phyloP scores from a whole-genome alignment of 768 basidiomycete genomes.

The Russula sp. region DNA sequence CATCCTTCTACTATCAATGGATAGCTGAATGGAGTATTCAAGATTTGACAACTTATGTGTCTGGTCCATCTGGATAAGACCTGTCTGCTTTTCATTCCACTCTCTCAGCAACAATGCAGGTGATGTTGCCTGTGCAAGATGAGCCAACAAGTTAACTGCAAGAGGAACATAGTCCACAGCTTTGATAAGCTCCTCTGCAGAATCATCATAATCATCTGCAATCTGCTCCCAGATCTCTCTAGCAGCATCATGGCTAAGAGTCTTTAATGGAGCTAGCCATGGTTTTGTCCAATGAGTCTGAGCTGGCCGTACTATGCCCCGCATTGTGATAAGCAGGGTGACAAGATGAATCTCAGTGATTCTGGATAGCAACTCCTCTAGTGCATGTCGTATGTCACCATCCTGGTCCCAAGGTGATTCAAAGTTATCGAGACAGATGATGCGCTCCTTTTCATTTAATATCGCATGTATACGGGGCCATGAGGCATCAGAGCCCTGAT shows the following conservation, averaged over 20 bases:
- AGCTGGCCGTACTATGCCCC: slow-evolving; percentile 5
- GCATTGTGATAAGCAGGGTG: slow-evolving; percentile 11
- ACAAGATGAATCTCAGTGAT: neutral
- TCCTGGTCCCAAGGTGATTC: slow-evolving; percentile 36
- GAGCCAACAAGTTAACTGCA: slow-evolving; percentile 1
- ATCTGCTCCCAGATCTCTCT: too few relatives aligned
- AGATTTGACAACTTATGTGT: too few relatives aligned
- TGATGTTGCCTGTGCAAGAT: neutral
- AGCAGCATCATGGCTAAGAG: slow-evolving; percentile 1
- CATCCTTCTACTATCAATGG: neutral
- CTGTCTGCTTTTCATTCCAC: neutral
- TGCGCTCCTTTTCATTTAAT: neutral
- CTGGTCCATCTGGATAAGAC: neutral
- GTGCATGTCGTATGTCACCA: neutral
- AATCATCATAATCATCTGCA: too few relatives aligned
- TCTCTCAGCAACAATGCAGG: neutral
- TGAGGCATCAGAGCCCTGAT: neutral
- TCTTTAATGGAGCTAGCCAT: neutral
- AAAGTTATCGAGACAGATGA: slow-evolving; percentile 39
- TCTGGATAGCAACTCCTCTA: neutral
- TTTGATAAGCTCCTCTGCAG: too few relatives aligned
- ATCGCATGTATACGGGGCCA: neutral
- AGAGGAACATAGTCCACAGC: too few relatives aligned
- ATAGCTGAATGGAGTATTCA: too few relatives aligned
- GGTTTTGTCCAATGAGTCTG: slow-evolving; percentile 9